Evolutionary conservation across 2,329 filamentous ascomycete species (phyloP).

Genomic region (Fusarium nodosum): DNA sequence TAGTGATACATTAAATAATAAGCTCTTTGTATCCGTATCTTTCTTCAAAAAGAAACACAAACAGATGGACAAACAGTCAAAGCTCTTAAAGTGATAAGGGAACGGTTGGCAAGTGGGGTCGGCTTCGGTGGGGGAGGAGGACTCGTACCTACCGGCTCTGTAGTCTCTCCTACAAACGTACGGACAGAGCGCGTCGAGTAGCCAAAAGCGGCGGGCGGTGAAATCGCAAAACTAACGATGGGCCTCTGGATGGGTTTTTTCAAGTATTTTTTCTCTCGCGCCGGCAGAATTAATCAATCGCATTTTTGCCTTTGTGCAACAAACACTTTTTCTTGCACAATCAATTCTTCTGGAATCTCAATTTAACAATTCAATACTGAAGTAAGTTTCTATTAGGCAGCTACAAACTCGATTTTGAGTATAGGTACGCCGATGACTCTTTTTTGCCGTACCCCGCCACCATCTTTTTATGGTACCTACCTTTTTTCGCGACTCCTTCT

Average conservation of each 20-base stretch:
- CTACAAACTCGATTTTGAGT: conserved; percentile 5
- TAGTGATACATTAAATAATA: too few relatives aligned
- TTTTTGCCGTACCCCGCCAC: conserved; percentile 49
- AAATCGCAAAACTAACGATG: conserved; percentile 49
- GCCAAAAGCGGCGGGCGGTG: conserved; percentile 49
- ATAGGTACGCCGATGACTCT: conserved; percentile 47
- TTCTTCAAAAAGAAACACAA: too few relatives aligned
- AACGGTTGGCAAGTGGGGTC: conserved; percentile 38
- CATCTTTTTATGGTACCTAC: conserved; percentile 35
- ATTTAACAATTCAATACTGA: conserved; percentile 4
- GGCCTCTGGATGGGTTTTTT: conserved; percentile 40
- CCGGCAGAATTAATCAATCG: conserved; percentile 48
- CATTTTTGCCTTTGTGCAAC: conserved; percentile 34
- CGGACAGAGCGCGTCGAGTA: conserved; percentile 13
- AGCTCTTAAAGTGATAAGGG: not conserved
- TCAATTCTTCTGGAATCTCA: not conserved
- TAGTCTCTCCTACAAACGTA: not conserved
- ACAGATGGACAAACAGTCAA: not conserved
- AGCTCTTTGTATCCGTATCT: not conserved
- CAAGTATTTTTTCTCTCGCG: conserved; percentile 42
- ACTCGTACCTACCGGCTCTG: too few relatives aligned
- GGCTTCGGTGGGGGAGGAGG: conserved; percentile 33
- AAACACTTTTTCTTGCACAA: conserved; percentile 10
- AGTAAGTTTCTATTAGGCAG: conserved; percentile 32
- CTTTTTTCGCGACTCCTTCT: conserved; percentile 44